Conservation (phyloP, 768 basidiomycete species). For the Cantharellus cinnabarinus region DNA sequence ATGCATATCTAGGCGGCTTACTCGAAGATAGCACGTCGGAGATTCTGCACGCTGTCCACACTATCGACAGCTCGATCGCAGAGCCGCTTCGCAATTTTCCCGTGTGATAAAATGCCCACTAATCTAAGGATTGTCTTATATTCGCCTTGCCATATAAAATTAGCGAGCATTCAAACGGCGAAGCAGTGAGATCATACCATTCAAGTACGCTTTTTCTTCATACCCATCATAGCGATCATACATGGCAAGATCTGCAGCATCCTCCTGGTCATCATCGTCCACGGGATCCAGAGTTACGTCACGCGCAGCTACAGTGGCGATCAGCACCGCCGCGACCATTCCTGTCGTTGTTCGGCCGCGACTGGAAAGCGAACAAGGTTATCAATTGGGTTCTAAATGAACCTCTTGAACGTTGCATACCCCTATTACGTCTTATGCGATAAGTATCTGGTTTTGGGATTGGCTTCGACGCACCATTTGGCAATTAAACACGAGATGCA, state of each 20-base stretch:
- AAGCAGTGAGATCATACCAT: conserved; percentile 30
- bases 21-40: conserved; percentile 90
- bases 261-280: conserved; percentile 5
- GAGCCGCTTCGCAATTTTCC: conserved; percentile 79
- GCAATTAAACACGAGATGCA: conserved; percentile 86
- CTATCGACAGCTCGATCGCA: conserved; percentile 77
- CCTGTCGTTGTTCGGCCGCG: conserved; percentile 69
- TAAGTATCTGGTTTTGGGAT: neutral
- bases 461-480: conserved; percentile 42
- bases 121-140: conserved; percentile 94
- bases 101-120: conserved; percentile 76
- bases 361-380: conserved; percentile 3
- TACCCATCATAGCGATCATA: conserved; percentile 60
- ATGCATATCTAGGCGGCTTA: conserved; percentile 15
- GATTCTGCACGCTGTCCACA: conserved; percentile 87
- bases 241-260: conserved; percentile 4
- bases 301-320: conserved; percentile 40
- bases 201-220: conserved; percentile 74
- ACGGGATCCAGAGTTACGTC: conserved; percentile 5
- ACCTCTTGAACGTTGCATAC: too few relatives aligned
- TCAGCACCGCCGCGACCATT: conserved; percentile 77
- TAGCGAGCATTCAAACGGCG: neutral
- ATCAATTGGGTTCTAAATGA: too few relatives aligned
- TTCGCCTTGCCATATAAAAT: conserved; percentile 38
- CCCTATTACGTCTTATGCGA: too few relatives aligned